Evolutionary conservation across 352 stramenopile genomes (phyloP), one percentile per base, ranked within the genome.

Genomic region (Globisporangium rhizosaccharum): DNA sequence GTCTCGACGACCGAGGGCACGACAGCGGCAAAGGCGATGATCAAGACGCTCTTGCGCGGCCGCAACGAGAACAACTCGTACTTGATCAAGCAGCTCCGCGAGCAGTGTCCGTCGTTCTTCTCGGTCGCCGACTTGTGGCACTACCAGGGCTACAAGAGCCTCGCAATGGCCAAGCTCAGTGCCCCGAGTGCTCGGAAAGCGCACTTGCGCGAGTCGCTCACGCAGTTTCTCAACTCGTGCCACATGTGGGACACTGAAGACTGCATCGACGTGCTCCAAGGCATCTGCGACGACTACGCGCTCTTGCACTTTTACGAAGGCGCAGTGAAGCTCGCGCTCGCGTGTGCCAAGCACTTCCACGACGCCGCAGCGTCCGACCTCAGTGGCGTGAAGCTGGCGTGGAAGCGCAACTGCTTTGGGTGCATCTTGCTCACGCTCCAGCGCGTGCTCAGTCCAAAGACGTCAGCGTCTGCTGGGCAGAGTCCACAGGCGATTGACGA

Each of bases 231-330:
- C 45, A 87, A 86, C 25, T 85, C 85, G 25, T 90, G 82, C 59
- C 76, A 94, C 61, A 89, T 90, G 78, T 94, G 85, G 85, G 81
- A 92, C 51, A 88, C 83, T 4, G 79, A 83, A 41, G 82, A 90
- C 50, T 88, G 79, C 33, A 56, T 94, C 28, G 77, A 84, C 9
- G 85, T 92, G 18, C 66, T 94, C 1, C 81, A 92, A 55, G 68
- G 69, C 0, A 92, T 92, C 30, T 94, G 85, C 53, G 79, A 91
- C 30, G 81, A 91, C 62, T 92, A 92, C 63, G 80, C 78, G 28
- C 50, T 87, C 37, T 65, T 94, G 12, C 76, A 88, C 37, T 94
- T 79, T 53, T 92, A 93, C 62, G 83, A 94, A 70, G 85, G 85
- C n/a, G 81, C 89, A 4, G 85, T 94, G 45, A 92, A 90, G 66